A percentile compares a stretch with the other conserved stretches of the same genome.
Conservation (phyloP, 345 rosid species). For the Xanthoceras sorbifolium region DNA sequence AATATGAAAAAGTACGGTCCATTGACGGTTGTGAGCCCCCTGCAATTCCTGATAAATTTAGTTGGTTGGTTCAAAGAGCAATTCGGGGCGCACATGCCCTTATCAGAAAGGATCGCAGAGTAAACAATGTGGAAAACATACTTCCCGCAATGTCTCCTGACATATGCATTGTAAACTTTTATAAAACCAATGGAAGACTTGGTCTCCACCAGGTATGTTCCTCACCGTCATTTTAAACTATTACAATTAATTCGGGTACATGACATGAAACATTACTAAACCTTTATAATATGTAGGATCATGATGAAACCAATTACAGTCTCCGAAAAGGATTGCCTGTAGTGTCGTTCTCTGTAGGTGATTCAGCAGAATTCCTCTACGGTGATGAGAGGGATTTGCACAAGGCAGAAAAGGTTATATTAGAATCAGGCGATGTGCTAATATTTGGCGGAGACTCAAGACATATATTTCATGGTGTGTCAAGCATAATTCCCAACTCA, state of each 20-base stretch:
- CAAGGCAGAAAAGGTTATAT: constrained; percentile 33
- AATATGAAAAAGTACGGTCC: constrained; percentile 29
- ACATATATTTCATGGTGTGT: constrained; percentile 59
- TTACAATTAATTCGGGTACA: too few relatives aligned
- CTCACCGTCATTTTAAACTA: too few relatives aligned
- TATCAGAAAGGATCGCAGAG: constrained; percentile 17
- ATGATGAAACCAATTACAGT: constrained; percentile 53
- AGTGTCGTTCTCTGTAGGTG: constrained; percentile 58
- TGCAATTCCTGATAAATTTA: constrained; percentile 41
- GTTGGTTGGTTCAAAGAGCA: constrained; percentile 42
- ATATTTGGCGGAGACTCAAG: constrained; percentile 69
- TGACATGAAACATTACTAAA: too few relatives aligned
- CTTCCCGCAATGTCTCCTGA: constrained; percentile 64
- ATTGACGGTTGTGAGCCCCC: constrained; percentile 42
- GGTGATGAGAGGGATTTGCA: constrained; percentile 43
- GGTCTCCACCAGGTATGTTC: constrained; percentile 81
- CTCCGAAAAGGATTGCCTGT: constrained; percentile 50
- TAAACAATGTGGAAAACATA: constrained; percentile 28
- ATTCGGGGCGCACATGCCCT: constrained; percentile 38
- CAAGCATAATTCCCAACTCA: constrained; percentile 37
- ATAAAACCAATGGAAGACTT: constrained; percentile 47
- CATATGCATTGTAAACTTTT: constrained; percentile 62
- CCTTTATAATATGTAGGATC: constrained; percentile 43
- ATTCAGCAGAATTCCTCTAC: constrained; percentile 56
- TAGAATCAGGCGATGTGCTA: constrained; percentile 60